Evolutionary conservation across 2,329 filamentous ascomycete genomes (phyloP), one percentile per base, ranked within the genome.

Genomic region (Xylariaceae sp.): DNA sequence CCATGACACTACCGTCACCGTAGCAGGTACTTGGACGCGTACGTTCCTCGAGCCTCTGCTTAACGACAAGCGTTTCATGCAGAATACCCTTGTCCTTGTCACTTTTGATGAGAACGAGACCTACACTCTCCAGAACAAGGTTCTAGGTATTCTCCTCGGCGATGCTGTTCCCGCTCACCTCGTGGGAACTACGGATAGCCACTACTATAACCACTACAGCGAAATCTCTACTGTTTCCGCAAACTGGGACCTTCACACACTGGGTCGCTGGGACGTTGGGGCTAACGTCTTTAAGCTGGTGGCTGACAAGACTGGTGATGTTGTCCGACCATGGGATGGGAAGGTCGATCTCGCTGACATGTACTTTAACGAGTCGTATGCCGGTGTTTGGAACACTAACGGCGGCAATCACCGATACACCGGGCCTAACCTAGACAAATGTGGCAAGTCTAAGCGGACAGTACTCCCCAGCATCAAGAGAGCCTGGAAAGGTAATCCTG

Each of bases 51-150:
- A 83, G 52, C 88, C 89, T 0, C 83, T 94, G 7, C 77, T 94
- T 6, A 69, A 79, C 29, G 81, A 93, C 73, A 71, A 76, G 42
- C 81, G 86, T 61, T 93, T 94, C 72, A 88, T 87, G 83, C 75
- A 88, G 43, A 83, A 88, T 66, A 92, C 88, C 0, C 80, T 94
- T 1, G 80, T 94, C 8, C 75, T 93, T 4, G 71, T 94, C 55
- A 92, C 85, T 8, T 94, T 91, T 65, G 91, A 94, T 60, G 91
- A 94, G 74, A 89, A 86, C 69, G 82, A 87, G 63, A 84, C 81
- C 8, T 91, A 92, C 72, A 71, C 77, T 5, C 73, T 77, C 21
- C 80, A 82, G 62, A 94, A 94, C 79, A 78, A 79, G 33, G 81
- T 94, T 46, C 81, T 90, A 55, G 82, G 77, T 58, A 79, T 94